A percentile compares a stretch with the other conserved stretches of the same genome.
phyloP scores from a whole-genome alignment of 1,284 basidiomycete species.

The Puccinia brachypodii region DNA sequence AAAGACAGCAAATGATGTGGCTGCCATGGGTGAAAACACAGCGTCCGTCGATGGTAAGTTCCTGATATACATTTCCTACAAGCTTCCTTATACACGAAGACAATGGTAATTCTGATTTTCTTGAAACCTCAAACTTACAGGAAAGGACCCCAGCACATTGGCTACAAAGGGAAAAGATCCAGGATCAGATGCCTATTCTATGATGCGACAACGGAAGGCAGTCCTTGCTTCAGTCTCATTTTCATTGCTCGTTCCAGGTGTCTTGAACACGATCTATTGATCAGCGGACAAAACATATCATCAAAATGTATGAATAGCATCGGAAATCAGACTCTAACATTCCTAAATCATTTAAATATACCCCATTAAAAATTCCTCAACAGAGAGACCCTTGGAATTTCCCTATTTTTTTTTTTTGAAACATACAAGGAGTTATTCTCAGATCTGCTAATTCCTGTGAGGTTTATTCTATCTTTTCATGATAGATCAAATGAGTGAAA shows the following conservation, averaged over 20 bases:
- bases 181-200: neutral
- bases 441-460: too few relatives aligned
- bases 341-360: too few relatives aligned
- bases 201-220: neutral
- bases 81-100: neutral
- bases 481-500: too few relatives aligned
- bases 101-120: neutral
- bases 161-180: neutral
- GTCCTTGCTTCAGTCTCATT: neutral
- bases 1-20: conserved; percentile 8
- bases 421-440: too few relatives aligned
- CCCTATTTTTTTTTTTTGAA: too few relatives aligned
- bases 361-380: too few relatives aligned
- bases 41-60: conserved; percentile 6
- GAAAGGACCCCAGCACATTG: neutral
- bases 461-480: too few relatives aligned
- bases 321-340: too few relatives aligned
- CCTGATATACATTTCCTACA: neutral
- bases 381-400: too few relatives aligned
- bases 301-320: too few relatives aligned
- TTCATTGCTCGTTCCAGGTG: neutral
- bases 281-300: too few relatives aligned
- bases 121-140: neutral
- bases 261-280: conserved; percentile 6
- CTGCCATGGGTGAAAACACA: neutral